Base-by-base conservation (phyloP, 192 early-diverging fungal genomes). In the Chytriomyces confervae region DNA sequence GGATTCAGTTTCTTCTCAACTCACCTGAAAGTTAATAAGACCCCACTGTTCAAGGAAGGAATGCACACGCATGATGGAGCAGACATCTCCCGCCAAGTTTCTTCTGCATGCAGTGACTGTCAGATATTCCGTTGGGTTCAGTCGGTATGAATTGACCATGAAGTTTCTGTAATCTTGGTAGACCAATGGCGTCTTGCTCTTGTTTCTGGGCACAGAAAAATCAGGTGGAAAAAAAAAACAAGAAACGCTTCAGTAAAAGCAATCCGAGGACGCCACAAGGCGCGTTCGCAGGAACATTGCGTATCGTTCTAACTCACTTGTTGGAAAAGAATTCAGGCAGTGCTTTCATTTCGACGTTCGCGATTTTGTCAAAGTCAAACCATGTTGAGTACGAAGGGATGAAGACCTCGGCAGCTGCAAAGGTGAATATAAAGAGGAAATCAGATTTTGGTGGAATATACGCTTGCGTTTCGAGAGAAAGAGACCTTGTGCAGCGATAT, bases 21-120 rank as follows among this genome's bases (percentile, higher is more conserved):
- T 36, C 80, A 95, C 94, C 89, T 99, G 95, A 83, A 97, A 96
- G 84, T 99, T 99, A 79, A 99, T 95, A 44, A 99, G 85, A 1
- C 98, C 98, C 98, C 98, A 99, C 81, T 99, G 97, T 84, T 99
- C 97, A 62, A 99, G 86, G 73, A 99, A 97, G 4, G 97, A 95
- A 85, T 99, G 98, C 5, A 99, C 96, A 62, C 98, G 88, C 84
- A 98, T 96, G 69, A 99, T 98, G 4, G 97, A 95, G 79, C 98
- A 97, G 7, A 99, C 98, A 86, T 99, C 98, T 27, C 98, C 98
- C 0, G 96, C 95, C 77, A 99, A 85, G 83, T 98, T 98, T 27
- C 98, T 86, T 64, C 97, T 83, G 84, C 96, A 98, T 2, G 98
- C 98, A 5, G 98, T 99, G 8, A 99, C 96, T 7, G 98, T 98